These are phyloP conservation scores for Fusarium chuoi DNA, from an alignment of 2,329 filamentous ascomycete genomes.

Conservation along the genomic window DNA sequence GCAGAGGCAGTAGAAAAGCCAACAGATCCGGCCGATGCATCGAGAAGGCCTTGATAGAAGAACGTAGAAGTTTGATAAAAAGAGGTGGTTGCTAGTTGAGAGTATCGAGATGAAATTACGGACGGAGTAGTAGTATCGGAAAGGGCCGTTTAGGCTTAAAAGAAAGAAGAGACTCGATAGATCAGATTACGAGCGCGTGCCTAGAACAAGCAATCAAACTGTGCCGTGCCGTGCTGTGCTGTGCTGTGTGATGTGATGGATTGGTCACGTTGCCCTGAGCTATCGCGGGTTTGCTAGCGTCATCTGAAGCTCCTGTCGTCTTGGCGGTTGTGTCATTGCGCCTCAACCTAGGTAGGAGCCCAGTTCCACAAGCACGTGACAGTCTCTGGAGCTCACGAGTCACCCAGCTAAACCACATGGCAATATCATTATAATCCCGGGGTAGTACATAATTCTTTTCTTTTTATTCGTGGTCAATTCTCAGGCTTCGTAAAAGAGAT, in stretches of 20 bases:
- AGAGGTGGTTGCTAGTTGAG: background rate
- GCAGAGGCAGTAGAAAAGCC: conserved; percentile 51
- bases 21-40: conserved; percentile 56
- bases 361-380: conserved; percentile 46
- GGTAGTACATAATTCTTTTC: background rate
- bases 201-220: conserved; percentile 3
- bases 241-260: conserved; percentile 31
- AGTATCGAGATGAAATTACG: conserved; percentile 1
- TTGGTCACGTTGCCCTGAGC: conserved; percentile 46
- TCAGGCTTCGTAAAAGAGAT: background rate
- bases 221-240: background rate
- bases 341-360: conserved; percentile 6
- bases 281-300: conserved; percentile 38
- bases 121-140: conserved; percentile 12
- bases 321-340: conserved; percentile 48
- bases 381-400: background rate
- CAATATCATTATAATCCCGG: background rate
- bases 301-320: conserved; percentile 40
- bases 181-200: conserved; percentile 13
- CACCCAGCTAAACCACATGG: background rate
- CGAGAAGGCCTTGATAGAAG: conserved; percentile 26
- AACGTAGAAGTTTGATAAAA: conserved; percentile 5
- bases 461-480: background rate
- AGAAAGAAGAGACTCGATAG: background rate
- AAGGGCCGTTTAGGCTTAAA: background rate